Percentiles rank a stretch among this genome's conserved stretches.
These are phyloP conservation scores for Trichophyton simii DNA, from an alignment of 2,329 filamentous ascomycete genomes.

Conservation along the genomic window DNA sequence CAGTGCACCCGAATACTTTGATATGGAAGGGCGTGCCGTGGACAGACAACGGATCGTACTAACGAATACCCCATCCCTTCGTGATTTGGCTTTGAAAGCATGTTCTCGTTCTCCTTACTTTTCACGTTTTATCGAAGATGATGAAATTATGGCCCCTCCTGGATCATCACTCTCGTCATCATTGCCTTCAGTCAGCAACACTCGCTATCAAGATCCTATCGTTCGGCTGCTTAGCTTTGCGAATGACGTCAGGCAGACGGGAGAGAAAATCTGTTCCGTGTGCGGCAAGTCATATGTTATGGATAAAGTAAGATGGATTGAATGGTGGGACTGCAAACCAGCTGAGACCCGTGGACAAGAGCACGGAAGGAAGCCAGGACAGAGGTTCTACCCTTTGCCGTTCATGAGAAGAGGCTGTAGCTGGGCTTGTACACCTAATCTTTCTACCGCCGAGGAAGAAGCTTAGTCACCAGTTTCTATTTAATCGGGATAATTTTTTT, in stretches of 20 bases:
- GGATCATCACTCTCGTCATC: constrained; percentile 6
- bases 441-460: neutral
- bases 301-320: constrained; percentile 33
- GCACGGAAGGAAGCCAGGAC: constrained; percentile 20
- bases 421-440: constrained; percentile 20
- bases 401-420: constrained; percentile 32
- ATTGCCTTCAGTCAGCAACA: constrained; percentile 9
- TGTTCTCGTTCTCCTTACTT: constrained; percentile 26
- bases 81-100: constrained; percentile 30
- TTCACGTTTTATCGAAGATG: constrained; percentile 23
- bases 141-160: neutral
- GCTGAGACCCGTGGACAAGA: constrained; percentile 28
- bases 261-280: constrained; percentile 29
- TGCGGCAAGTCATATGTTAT: constrained; percentile 31
- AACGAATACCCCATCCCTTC: constrained; percentile 27
- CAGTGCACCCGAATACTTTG: constrained; percentile 20
- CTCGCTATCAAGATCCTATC: constrained; percentile 16
- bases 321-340: constrained; percentile 33
- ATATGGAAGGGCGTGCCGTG: constrained; percentile 24
- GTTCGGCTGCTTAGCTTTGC: constrained; percentile 26
- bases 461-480: neutral
- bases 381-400: constrained; percentile 27
- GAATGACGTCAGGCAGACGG: constrained; percentile 24
- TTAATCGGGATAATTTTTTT: neutral
- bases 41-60: neutral